Conservation (phyloP, 768 basidiomycete genomes). For the Naganishia randhawae region DNA sequence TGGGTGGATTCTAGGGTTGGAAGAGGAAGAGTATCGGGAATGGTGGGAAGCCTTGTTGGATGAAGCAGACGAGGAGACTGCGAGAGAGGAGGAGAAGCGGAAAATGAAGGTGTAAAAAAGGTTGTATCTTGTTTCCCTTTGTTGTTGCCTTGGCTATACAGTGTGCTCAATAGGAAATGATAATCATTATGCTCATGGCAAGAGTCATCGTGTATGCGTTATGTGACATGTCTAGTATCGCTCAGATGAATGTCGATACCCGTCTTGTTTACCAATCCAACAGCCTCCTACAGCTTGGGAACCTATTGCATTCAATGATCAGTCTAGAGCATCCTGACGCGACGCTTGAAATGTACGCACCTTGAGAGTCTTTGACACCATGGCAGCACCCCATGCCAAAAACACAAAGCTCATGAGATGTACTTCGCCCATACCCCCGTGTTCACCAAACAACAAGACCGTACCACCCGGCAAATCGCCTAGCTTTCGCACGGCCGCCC, state of each 20-base stretch:
- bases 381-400: conserved; percentile 82
- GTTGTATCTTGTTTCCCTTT: neutral
- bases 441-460: conserved; percentile 39
- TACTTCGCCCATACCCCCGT: conserved; percentile 58
- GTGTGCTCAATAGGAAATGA: too few relatives aligned
- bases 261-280: neutral
- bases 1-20: conserved; percentile 12
- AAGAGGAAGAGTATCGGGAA: conserved; percentile 17
- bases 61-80: conserved; percentile 6
- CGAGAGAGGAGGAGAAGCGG: neutral
- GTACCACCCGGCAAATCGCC: conserved; percentile 56
- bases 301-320: conserved; percentile 14
- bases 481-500: conserved; percentile 19
- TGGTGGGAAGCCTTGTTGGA: conserved; percentile 17
- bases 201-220: neutral
- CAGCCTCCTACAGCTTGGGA: conserved; percentile 27
- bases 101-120: neutral
- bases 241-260: conserved; percentile 16
- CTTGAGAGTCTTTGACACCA: conserved; percentile 95
- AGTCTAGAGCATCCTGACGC: too few relatives aligned
- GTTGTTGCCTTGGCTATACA: too few relatives aligned
- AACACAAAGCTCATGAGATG: conserved; percentile 77
- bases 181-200: too few relatives aligned
- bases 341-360: too few relatives aligned
- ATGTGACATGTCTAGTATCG: conserved; percentile 11